Conservation (phyloP, 2,329 filamentous ascomycete genomes). For the Xylariaceae sp. region DNA sequence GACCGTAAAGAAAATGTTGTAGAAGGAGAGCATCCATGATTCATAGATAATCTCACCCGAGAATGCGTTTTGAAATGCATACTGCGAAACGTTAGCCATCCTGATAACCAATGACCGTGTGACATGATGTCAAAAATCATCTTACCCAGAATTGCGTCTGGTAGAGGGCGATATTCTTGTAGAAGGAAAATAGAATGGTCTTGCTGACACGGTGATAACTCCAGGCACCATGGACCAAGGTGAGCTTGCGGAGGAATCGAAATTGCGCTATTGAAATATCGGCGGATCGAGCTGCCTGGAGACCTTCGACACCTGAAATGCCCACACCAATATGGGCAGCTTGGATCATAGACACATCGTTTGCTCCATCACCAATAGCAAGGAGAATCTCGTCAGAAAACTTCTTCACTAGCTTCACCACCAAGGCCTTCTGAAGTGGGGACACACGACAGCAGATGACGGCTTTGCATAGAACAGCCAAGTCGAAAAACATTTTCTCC, state of each 20-base stretch:
- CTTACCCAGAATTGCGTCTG: conserved; percentile 98
- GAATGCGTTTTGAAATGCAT: conserved; percentile 96
- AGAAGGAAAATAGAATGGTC: conserved; percentile 97
- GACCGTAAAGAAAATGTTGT: conserved; percentile 97
- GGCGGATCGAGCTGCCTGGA: conserved; percentile 91
- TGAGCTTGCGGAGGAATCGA: conserved; percentile 85
- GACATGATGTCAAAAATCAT: conserved; percentile 17
- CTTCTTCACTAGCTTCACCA: conserved; percentile 96
- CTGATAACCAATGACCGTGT: not conserved
- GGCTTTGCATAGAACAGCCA: conserved; percentile 96
- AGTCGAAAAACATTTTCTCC: conserved; percentile 87
- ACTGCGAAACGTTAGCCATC: conserved; percentile 47
- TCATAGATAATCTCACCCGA: conserved; percentile 98
- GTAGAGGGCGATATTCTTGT: conserved; percentile 98
- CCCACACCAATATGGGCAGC: conserved; percentile 96
- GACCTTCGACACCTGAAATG: conserved; percentile 93
- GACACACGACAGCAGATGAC: conserved; percentile 98
- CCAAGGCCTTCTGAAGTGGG: conserved; percentile 91
- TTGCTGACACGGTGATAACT: conserved; percentile 96
- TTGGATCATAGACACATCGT: conserved; percentile 99
- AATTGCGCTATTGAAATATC: conserved; percentile 97
- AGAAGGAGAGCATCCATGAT: conserved; percentile 98
- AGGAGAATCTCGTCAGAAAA: conserved; percentile 86
- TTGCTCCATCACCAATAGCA: conserved; percentile 94
- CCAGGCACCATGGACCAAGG: conserved; percentile 95